phyloP scores from a whole-genome alignment of 2,329 filamentous ascomycete species.

The Ilyonectria mors-panacis region DNA sequence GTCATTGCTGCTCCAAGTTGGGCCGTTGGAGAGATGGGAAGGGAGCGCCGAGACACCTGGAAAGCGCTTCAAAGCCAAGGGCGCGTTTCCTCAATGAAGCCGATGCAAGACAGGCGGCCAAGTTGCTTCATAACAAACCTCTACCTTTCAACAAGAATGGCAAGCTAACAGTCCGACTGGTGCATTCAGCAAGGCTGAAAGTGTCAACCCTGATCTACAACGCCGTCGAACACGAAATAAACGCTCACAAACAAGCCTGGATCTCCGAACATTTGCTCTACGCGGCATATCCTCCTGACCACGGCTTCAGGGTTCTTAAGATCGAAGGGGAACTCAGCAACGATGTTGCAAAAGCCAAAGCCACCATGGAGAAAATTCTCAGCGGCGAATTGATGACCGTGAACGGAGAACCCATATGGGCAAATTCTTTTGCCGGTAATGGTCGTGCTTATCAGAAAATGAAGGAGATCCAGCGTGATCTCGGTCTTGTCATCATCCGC shows the following conservation, averaged over 20 bases:
- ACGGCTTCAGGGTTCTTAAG: constrained; percentile 35
- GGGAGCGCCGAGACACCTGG: constrained; percentile 38
- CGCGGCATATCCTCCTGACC: constrained; percentile 16
- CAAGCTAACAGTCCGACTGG: constrained; percentile 55
- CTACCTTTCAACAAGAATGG: constrained; percentile 50
- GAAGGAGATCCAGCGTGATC: constrained; percentile 12
- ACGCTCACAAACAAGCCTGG: constrained; percentile 49
- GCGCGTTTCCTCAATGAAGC: constrained; percentile 56
- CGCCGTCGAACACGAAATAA: constrained; percentile 49
- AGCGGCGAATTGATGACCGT: constrained; percentile 19
- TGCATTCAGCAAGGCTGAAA: constrained; percentile 57
- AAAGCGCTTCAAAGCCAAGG: constrained; percentile 58
- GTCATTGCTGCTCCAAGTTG: constrained; percentile 50
- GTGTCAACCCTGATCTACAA: constrained; percentile 53
- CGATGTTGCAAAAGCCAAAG: constrained; percentile 21
- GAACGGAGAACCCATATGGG: constrained; percentile 24
- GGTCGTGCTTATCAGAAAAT: background rate
- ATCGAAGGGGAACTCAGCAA: constrained; percentile 27
- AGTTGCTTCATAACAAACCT: constrained; percentile 48
- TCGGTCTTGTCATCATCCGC: constrained; percentile 27
- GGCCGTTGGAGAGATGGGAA: constrained; percentile 55
- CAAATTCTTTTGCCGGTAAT: background rate
- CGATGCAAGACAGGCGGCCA: constrained; percentile 53
- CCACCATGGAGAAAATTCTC: constrained; percentile 16
- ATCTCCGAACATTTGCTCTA: constrained; percentile 39